A percentile compares a stretch with the other conserved stretches of the same genome.
These are phyloP conservation scores for Pleurotus cornucopiae DNA, from an alignment of 768 basidiomycete genomes.

Conservation along the genomic window DNA sequence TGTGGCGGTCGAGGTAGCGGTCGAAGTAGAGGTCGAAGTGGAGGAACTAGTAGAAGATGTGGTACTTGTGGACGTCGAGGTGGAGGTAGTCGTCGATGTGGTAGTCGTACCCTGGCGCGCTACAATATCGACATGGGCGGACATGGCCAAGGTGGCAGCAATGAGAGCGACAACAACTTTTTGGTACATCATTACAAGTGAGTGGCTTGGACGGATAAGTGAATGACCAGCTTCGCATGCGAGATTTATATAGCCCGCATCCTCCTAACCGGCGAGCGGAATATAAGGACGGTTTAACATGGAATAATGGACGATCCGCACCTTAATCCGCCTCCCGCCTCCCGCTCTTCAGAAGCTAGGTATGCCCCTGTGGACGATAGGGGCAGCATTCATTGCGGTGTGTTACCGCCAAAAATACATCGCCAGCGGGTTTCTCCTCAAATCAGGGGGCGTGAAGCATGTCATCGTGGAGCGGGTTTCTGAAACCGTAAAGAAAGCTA, in stretches of 20 bases:
- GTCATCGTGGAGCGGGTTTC: too few relatives aligned
- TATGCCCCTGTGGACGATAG: too few relatives aligned
- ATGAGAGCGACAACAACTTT: background rate
- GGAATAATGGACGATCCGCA: background rate
- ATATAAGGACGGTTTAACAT: background rate
- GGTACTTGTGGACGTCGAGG: background rate
- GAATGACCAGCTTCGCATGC: background rate
- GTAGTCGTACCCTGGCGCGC: background rate
- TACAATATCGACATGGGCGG: background rate
- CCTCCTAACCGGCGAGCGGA: background rate
- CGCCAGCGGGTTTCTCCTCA: too few relatives aligned
- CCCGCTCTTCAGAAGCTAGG: background rate
- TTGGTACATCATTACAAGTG: background rate
- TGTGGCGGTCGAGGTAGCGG: background rate
- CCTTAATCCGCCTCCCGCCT: background rate
- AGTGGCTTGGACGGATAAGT: background rate
- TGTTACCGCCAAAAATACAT: too few relatives aligned
- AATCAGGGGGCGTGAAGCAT: too few relatives aligned
- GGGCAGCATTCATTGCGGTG: too few relatives aligned
- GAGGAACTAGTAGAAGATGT: background rate
- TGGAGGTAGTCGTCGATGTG: background rate
- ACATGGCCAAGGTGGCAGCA: background rate
- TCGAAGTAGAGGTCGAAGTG: background rate
- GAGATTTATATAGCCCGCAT: background rate
- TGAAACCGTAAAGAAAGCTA: too few relatives aligned